Evolutionary conservation across 2,329 filamentous ascomycete species (phyloP).

Genomic region (Cladophialophora psammophila): DNA sequence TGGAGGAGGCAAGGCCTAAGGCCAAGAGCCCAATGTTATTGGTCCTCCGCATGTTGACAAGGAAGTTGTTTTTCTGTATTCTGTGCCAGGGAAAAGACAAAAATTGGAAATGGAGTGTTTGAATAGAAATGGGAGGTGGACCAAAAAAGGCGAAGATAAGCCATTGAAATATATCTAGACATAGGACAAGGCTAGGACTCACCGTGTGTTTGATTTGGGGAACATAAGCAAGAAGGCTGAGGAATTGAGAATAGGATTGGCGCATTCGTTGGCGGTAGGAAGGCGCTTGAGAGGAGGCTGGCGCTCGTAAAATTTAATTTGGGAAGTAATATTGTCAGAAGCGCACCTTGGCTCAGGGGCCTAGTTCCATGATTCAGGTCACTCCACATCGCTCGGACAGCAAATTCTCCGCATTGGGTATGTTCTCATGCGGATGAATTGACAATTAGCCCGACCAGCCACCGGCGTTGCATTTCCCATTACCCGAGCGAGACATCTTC

Average conservation of each 20-base stretch:
- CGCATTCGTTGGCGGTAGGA: not conserved
- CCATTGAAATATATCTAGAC: not conserved
- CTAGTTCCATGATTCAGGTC: not conserved
- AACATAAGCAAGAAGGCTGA: conserved; percentile 4
- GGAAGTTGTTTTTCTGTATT: not conserved
- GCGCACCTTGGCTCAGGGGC: conserved; percentile 1
- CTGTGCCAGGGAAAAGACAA: not conserved
- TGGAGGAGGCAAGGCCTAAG: conserved; percentile 11
- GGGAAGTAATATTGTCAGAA: conserved; percentile 1
- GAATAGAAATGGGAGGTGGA: not conserved
- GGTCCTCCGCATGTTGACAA: conserved; percentile 11
- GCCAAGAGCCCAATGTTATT: conserved; percentile 12
- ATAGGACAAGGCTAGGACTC: not conserved
- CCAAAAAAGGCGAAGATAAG: not conserved
- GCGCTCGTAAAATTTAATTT: conserved; percentile 19
- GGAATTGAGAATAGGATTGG: conserved; percentile 3
- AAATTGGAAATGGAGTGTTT: not conserved
- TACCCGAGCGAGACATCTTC: not conserved
- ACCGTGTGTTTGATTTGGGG: not conserved
- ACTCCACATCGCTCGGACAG: not conserved
- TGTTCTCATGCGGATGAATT: not conserved
- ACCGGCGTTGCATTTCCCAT: not conserved
- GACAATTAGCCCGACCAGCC: not conserved
- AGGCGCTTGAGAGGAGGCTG: not conserved
- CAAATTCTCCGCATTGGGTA: not conserved